Evolutionary conservation across 1,139 yeast species (phyloP).

Genomic region (Taiozyma onychis): DNA sequence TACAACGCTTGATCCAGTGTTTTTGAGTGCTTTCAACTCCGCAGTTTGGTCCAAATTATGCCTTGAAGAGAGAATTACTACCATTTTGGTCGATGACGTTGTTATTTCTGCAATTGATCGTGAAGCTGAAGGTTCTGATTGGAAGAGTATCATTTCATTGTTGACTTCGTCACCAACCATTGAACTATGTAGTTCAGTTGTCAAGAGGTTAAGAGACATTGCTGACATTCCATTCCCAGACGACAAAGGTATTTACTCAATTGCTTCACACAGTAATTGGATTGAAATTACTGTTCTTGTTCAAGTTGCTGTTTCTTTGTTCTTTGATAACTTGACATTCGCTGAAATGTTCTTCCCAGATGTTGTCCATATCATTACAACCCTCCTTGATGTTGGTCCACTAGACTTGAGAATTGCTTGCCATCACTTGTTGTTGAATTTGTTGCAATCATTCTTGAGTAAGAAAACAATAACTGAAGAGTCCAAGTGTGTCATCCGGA

Average conservation of each 20-base stretch:
- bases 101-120: constrained; percentile 70
- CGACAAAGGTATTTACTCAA: constrained; percentile 28
- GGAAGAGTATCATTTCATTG: constrained; percentile 58
- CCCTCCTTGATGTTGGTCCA: constrained; percentile 71
- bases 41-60: constrained; percentile 70
- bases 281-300: constrained; percentile 69
- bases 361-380: constrained; percentile 60
- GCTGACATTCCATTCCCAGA: constrained; percentile 47
- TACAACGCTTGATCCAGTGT: constrained; percentile 38
- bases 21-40: constrained; percentile 45
- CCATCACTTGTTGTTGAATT: constrained; percentile 60
- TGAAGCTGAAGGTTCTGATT: constrained; percentile 65
- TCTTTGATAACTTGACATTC: constrained; percentile 65
- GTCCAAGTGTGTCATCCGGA: constrained; percentile 41
- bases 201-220: constrained; percentile 43
- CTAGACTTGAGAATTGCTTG: constrained; percentile 62
- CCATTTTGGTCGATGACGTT: constrained; percentile 64
- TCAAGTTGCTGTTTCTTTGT: constrained; percentile 57
- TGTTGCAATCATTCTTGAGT: constrained; percentile 65
- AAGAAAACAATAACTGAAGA: constrained; percentile 45
- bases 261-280: constrained; percentile 58
- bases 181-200: constrained; percentile 64
- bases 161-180: constrained; percentile 63
- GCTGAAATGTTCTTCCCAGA: constrained; percentile 71
- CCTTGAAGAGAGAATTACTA: constrained; percentile 52